Percentiles rank a stretch among this genome's conserved stretches.
Evolutionary conservation across 2,329 filamentous ascomycete species (phyloP).

Genomic region (Ophiocordyceps australis): DNA sequence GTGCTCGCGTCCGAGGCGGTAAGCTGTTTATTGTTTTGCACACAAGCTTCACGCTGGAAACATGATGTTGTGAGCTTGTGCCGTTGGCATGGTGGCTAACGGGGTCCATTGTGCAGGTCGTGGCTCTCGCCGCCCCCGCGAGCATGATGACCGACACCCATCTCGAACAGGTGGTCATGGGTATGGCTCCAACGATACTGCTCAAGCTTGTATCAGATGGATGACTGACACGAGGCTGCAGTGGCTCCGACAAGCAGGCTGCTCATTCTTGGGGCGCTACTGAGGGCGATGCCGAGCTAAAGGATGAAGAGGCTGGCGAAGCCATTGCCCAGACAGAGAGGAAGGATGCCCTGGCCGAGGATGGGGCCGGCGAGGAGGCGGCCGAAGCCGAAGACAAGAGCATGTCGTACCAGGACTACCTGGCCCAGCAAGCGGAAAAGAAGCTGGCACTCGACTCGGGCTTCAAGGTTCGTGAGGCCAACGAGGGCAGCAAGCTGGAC

Average conservation of each 20-base stretch:
- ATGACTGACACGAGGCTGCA: conserved; percentile 12
- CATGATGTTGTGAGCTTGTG: no score
- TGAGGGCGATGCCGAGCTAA: conserved; percentile 68
- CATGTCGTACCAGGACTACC: conserved; percentile 81
- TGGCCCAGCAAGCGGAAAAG: conserved; percentile 55
- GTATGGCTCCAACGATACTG: conserved; percentile 18
- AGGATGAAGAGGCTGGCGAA: conserved; percentile 83
- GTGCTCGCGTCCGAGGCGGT: conserved; percentile 44
- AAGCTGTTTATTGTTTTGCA: conserved; percentile 9
- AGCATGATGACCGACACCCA: conserved; percentile 38
- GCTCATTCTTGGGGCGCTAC: conserved; percentile 77
- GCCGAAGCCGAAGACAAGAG: conserved; percentile 66
- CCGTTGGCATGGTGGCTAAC: conserved; percentile 1
- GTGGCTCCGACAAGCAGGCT: conserved; percentile 72
- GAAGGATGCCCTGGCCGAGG: conserved; percentile 45
- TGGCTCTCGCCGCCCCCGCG: conserved; percentile 31
- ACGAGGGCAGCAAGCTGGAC: conserved; percentile 74
- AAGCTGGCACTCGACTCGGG: conserved; percentile 48
- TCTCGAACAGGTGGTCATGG: conserved; percentile 19
- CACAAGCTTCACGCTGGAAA: no score
- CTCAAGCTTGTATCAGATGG: neutral
- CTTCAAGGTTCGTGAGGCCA: conserved; percentile 68
- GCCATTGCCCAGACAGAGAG: conserved; percentile 74
- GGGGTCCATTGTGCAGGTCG: conserved; percentile 27
- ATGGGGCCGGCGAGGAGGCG: conserved; percentile 24